Conservation (phyloP, 257 asterid species). For the Handroanthus guayacan region DNA sequence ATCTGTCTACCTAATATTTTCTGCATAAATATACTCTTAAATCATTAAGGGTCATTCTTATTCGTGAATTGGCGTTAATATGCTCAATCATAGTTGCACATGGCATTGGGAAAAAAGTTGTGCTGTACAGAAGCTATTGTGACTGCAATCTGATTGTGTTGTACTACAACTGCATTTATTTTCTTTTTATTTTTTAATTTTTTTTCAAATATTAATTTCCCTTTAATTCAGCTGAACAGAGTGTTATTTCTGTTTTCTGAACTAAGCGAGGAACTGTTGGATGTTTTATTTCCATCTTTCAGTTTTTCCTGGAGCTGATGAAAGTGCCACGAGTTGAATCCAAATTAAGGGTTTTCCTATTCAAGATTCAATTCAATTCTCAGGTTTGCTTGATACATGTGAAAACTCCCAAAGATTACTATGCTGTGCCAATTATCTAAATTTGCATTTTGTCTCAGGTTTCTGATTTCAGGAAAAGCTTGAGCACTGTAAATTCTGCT, state of each 20-base stretch:
- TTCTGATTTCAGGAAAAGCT: constrained; percentile 81
- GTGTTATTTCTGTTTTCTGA: constrained; percentile 11
- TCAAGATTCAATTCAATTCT: constrained; percentile 92
- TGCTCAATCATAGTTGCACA: neutral
- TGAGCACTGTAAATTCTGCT: constrained; percentile 84
- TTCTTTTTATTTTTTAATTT: neutral
- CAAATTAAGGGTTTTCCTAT: constrained; percentile 89
- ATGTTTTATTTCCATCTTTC: constrained; percentile 46
- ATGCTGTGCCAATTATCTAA: constrained; percentile 38
- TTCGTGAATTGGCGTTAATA: neutral
- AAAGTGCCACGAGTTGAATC: constrained; percentile 99
- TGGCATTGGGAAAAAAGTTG: constrained; percentile 2
- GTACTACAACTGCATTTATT: neutral
- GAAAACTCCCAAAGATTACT: constrained; percentile 25
- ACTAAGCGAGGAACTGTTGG: constrained; percentile 23
- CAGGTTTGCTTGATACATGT: constrained; percentile 69
- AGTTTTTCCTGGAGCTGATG: constrained; percentile 99
- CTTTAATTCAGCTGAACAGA: neutral
- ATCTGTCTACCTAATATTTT: constrained; percentile 19
- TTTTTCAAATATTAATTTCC: neutral
- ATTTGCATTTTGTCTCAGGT: constrained; percentile 54
- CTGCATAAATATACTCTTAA: constrained; percentile 6
- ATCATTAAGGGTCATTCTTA: constrained; percentile 11
- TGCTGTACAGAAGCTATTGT: neutral
- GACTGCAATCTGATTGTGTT: constrained; percentile 16